phyloP scores from a whole-genome alignment of 176 grass and related monocot species.

The Oryza coarctata region DNA sequence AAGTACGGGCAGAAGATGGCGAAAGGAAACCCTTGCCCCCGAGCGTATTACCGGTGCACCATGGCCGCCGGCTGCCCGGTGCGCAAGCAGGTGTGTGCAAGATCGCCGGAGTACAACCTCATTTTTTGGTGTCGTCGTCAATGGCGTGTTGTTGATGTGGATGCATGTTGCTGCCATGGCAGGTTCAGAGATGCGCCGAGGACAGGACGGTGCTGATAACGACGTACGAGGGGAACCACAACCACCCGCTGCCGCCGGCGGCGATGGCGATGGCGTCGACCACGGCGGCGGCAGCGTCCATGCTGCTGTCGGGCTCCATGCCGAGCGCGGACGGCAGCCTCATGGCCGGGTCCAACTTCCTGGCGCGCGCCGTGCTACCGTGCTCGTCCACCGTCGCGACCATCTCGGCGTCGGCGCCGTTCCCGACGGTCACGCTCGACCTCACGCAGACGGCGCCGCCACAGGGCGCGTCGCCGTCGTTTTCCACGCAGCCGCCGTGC shows the following conservation, averaged over 20 bases:
- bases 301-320: constrained; percentile 83
- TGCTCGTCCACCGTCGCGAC: constrained; percentile 78
- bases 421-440: constrained; percentile 83
- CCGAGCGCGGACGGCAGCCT: constrained; percentile 63
- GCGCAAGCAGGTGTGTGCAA: constrained; percentile 66
- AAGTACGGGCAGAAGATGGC: constrained; percentile 98
- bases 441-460: constrained; percentile 53
- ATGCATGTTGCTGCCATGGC: neutral
- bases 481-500: constrained; percentile 29
- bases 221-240: constrained; percentile 83
- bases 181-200: constrained; percentile 86
- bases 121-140: neutral
- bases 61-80: constrained; percentile 84
- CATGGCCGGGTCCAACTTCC: constrained; percentile 74
- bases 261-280: constrained; percentile 85
- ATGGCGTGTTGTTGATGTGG: neutral
- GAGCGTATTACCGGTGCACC: constrained; percentile 85
- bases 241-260: constrained; percentile 82
- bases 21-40: constrained; percentile 87
- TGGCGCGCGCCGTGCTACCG: constrained; percentile 66
- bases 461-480: neutral
- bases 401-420: constrained; percentile 81
- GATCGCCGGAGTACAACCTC: neutral
- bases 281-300: constrained; percentile 71
- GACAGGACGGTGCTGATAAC: constrained; percentile 76